phyloP scores from a whole-genome alignment of 2,329 filamentous ascomycete species.

The Dactylellina parvicollis region DNA sequence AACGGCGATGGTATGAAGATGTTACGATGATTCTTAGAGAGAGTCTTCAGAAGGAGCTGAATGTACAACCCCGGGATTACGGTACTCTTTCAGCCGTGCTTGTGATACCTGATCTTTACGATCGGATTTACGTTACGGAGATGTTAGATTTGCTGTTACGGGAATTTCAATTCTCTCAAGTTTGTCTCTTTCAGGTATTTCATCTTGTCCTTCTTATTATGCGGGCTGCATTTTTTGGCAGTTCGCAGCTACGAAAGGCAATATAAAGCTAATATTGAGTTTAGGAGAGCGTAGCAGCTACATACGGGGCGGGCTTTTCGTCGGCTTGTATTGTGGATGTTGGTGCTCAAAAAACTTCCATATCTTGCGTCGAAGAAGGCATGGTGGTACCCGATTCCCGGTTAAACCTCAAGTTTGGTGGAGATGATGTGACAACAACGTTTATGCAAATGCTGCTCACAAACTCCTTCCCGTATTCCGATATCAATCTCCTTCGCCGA shows the following conservation, averaged over 20 bases:
- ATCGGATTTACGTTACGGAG: slow-evolving; percentile 88
- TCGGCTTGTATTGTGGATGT: slow-evolving; percentile 95
- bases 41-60: slow-evolving; percentile 84
- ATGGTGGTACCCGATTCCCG: slow-evolving; percentile 94
- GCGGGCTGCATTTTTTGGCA: too few relatives aligned
- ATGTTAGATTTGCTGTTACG: slow-evolving; percentile 84
- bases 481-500: slow-evolving; percentile 88
- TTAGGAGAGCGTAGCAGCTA: slow-evolving; percentile 85
- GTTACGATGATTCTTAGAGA: slow-evolving; percentile 87
- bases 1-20: slow-evolving; percentile 83
- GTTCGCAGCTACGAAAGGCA: background rate
- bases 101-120: slow-evolving; percentile 94
- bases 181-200: slow-evolving; percentile 82
- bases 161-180: slow-evolving; percentile 86
- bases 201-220: background rate
- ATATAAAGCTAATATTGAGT: background rate
- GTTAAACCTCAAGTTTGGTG: slow-evolving; percentile 93
- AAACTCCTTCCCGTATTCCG: slow-evolving; percentile 93
- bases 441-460: slow-evolving; percentile 98
- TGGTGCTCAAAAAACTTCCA: slow-evolving; percentile 95
- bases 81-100: slow-evolving; percentile 95
- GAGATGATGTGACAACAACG: slow-evolving; percentile 88
- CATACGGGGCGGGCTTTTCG: slow-evolving; percentile 93
- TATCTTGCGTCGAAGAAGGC: slow-evolving; percentile 96
- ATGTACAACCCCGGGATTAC: slow-evolving; percentile 82